Evolutionary conservation across 2,329 filamentous ascomycete species (phyloP), one percentile per base, ranked within the genome.

Genomic region (Periconia digitata): DNA sequence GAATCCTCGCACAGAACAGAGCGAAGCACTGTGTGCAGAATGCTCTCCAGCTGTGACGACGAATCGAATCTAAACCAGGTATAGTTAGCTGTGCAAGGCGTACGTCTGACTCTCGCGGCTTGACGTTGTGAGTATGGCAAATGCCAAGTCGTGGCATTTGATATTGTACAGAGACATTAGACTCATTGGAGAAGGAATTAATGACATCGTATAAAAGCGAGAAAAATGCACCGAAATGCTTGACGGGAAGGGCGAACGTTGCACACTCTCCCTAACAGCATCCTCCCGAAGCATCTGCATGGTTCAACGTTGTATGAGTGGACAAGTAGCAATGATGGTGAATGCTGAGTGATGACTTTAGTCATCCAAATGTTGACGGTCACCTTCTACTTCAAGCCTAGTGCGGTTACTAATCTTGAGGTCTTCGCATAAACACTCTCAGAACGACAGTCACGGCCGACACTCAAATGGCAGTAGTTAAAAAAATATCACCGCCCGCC

Each of bases 291-390:
- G 27, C n/a, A 32, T 15, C 27, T 32, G 27, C 27, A 32, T 10
- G n/a, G n/a, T 32, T 15, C n/a, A 10, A 32, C 27, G 27, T n/a
- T n/a, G n/a, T n/a, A n/a, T n/a, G n/a, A n/a, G n/a, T n/a, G n/a
- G n/a, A n/a, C 27, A 32, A 32, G 27, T 15, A 32, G 27, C 27
- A 32, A 32, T 15, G n/a, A 32, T 13, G 10, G n/a, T 32, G 27
- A 42, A 23, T 42, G 40, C 40, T 42, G 40, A 27, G 40, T 39
- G 37, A 39, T 39, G 15, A 21, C 22, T 20, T 39, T 39, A 20
- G 37, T 39, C 16, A 39, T 39, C 10, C 18, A 21, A 20, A 13
- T 21, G 13, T 15, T 12, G 10, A 20, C 15, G 13, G 15, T 16
- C 16, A 21, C 37, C 37, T 39, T 39, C 37, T 22, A 8, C 8